phyloP scores from a whole-genome alignment of 1,284 basidiomycete species.

The Apiotrichum sp. region DNA sequence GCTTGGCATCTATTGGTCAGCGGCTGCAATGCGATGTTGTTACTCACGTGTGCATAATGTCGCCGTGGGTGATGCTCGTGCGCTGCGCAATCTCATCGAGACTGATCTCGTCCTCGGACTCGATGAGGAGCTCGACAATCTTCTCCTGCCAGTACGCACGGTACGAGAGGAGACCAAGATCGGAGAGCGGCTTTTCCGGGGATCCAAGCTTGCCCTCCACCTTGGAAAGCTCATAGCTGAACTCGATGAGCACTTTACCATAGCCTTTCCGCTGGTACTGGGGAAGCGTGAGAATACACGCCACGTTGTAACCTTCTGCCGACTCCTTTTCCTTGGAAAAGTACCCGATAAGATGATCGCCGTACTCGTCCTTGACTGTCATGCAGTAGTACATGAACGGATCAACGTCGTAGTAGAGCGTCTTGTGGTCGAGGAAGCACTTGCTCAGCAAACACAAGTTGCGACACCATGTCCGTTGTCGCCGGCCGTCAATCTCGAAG shows the following conservation, averaged over 20 bases:
- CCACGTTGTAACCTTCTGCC: slow-evolving; percentile 96
- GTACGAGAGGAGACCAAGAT: slow-evolving; percentile 88
- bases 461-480: slow-evolving; percentile 93
- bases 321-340: slow-evolving; percentile 99
- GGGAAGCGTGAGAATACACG: slow-evolving; percentile 95
- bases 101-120: slow-evolving; percentile 64
- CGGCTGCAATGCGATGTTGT: neutral
- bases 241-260: slow-evolving; percentile 93
- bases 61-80: slow-evolving; percentile 92
- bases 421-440: slow-evolving; percentile 99
- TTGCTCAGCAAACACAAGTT: slow-evolving; percentile 95
- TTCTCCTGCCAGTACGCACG: slow-evolving; percentile 97
- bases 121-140: slow-evolving; percentile 84
- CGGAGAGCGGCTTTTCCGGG: slow-evolving; percentile 95
- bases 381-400: slow-evolving; percentile 99
- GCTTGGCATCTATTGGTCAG: slow-evolving; percentile 67
- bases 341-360: slow-evolving; percentile 94
- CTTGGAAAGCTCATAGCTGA: slow-evolving; percentile 96
- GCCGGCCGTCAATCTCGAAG: slow-evolving; percentile 96
- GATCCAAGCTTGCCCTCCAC: slow-evolving; percentile 92
- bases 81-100: slow-evolving; percentile 97
- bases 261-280: slow-evolving; percentile 96
- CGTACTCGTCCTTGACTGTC: slow-evolving; percentile 82
- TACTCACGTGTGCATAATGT: slow-evolving; percentile 93
- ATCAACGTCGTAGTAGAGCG: slow-evolving; percentile 98